Evolutionary conservation across 2,329 filamentous ascomycete genomes (phyloP).

Genomic region (Cladophialophora yegresii): DNA sequence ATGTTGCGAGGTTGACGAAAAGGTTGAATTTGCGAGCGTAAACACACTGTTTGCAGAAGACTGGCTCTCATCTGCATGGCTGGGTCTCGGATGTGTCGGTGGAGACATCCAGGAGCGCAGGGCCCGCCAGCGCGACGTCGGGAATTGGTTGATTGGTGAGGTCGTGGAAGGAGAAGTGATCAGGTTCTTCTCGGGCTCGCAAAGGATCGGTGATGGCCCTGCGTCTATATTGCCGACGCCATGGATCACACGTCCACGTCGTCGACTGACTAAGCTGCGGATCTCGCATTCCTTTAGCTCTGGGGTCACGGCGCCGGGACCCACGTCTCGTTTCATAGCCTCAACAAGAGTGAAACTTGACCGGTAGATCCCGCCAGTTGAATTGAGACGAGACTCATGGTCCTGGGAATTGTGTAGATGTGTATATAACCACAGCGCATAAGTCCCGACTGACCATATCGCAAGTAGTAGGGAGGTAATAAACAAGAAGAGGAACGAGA

Average conservation of each 20-base stretch:
- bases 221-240: constrained; percentile 11
- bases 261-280: constrained; percentile 18
- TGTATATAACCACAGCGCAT: constrained; percentile 43
- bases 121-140: constrained; percentile 5
- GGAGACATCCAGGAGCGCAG: constrained; percentile 12
- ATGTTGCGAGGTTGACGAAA: constrained; percentile 20
- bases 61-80: not conserved
- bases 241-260: constrained; percentile 3
- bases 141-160: not conserved
- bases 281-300: constrained; percentile 23
- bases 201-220: not conserved
- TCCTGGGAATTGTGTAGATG: constrained; percentile 34
- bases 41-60: constrained; percentile 17
- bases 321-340: constrained; percentile 29
- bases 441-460: constrained; percentile 41
- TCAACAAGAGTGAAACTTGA: constrained; percentile 28
- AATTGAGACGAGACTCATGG: constrained; percentile 13
- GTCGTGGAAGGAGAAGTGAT: constrained; percentile 1
- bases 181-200: not conserved
- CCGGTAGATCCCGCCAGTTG: constrained; percentile 39
- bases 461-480: constrained; percentile 41
- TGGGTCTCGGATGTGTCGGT: not conserved
- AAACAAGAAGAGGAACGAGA: constrained; percentile 41
- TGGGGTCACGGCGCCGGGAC: constrained; percentile 20
- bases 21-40: constrained; percentile 5